Conservation (phyloP, 345 rosid species). For the Brassica incana region DNA sequence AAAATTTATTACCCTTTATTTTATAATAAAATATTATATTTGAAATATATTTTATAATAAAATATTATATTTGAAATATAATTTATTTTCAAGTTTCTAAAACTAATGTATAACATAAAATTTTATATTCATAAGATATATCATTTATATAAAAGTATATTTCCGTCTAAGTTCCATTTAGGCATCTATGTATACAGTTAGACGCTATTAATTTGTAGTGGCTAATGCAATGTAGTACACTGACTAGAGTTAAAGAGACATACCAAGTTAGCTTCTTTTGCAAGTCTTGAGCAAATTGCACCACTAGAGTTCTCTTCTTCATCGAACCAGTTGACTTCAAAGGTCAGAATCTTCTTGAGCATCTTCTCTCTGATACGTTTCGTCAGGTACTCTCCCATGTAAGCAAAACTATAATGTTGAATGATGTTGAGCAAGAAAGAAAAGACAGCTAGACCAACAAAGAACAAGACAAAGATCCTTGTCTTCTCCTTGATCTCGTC, state of each 20-base stretch:
- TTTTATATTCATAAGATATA: too few species aligned
- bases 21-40: too few species aligned
- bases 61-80: too few species aligned
- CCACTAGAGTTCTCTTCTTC: slow-evolving; percentile 69
- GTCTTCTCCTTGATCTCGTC: slow-evolving; percentile 51
- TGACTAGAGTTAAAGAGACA: neutral
- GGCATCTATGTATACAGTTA: too few species aligned
- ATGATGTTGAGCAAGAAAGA: slow-evolving; percentile 43
- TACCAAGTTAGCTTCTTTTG: slow-evolving; percentile 68
- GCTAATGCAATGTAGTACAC: too few species aligned
- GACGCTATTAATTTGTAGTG: too few species aligned
- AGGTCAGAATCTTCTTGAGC: slow-evolving; percentile 61
- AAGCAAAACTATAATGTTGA: slow-evolving; percentile 64
- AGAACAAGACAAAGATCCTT: slow-evolving; percentile 42
- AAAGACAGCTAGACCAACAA: slow-evolving; percentile 47
- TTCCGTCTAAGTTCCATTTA: too few species aligned
- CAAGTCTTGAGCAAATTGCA: slow-evolving; percentile 60
- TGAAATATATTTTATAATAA: too few species aligned
- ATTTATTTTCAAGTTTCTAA: too few species aligned
- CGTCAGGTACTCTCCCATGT: slow-evolving; percentile 63
- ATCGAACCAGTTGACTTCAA: slow-evolving; percentile 78
- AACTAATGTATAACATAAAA: too few species aligned
- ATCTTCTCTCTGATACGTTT: slow-evolving; percentile 64
- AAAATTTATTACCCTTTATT: too few species aligned
- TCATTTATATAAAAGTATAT: too few species aligned